Evolutionary conservation across 257 asterid species (phyloP).

Genomic region (Ballota nigra): DNA sequence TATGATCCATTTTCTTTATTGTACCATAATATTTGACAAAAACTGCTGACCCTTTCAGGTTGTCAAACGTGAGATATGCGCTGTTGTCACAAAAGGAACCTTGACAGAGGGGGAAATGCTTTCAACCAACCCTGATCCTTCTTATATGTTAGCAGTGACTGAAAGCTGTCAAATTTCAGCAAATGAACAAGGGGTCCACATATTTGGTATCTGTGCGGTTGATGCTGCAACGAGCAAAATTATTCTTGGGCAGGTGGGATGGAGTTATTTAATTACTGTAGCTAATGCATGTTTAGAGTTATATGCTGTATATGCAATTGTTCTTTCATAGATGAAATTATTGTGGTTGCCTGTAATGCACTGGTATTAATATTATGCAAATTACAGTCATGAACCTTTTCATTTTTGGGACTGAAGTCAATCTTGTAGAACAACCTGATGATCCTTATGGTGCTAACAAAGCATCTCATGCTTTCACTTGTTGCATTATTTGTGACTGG

Average conservation of each 20-base stretch:
- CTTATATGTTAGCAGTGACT: slow-evolving; percentile 76
- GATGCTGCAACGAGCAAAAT: slow-evolving; percentile 88
- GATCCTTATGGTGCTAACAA: slow-evolving; percentile 1
- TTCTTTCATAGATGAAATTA: background rate
- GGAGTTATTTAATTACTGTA: slow-evolving; percentile 7
- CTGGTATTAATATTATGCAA: background rate
- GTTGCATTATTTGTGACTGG: background rate
- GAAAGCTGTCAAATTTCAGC: slow-evolving; percentile 61
- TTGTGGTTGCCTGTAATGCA: background rate
- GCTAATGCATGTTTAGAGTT: background rate
- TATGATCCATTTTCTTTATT: background rate
- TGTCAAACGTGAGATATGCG: slow-evolving; percentile 93
- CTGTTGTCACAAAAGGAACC: slow-evolving; percentile 91
- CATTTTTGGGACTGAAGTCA: background rate
- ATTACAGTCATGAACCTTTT: slow-evolving; percentile 2
- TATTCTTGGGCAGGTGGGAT: slow-evolving; percentile 83
- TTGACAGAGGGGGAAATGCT: slow-evolving; percentile 90
- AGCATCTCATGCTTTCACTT: background rate
- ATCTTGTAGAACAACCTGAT: background rate
- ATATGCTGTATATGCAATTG: background rate
- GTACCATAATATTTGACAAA: slow-evolving; percentile 19
- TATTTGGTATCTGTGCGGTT: slow-evolving; percentile 75
- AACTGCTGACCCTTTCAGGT: slow-evolving; percentile 48
- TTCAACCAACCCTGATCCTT: slow-evolving; percentile 78
- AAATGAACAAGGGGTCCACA: slow-evolving; percentile 42